Percentiles rank a stretch among this genome's conserved stretches.
Evolutionary conservation across 2,329 filamentous ascomycete species (phyloP).

Genomic region (Aquanectria penicillioides): DNA sequence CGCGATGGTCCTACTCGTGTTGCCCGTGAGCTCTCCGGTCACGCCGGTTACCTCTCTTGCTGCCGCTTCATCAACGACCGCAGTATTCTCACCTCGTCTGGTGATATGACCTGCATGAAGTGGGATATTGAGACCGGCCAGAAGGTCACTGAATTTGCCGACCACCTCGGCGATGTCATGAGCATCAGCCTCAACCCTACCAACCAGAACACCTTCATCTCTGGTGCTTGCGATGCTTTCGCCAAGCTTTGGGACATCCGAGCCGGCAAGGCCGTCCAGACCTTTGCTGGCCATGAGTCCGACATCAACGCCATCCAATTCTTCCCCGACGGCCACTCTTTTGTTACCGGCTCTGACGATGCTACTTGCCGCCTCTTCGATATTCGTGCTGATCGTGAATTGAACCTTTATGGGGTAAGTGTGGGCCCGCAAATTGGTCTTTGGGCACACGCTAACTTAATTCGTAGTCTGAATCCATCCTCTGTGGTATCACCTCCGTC

Average conservation of each 20-base stretch:
- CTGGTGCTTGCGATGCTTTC: conserved; percentile 98
- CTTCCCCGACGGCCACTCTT: conserved; percentile 98
- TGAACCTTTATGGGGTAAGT: conserved; percentile 75
- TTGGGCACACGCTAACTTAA: conserved; percentile 27
- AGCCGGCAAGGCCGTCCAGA: conserved; percentile 97
- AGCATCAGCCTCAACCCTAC: conserved; percentile 99
- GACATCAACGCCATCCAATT: conserved; percentile 99
- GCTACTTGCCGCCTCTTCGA: conserved; percentile 97
- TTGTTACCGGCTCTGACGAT: conserved; percentile 97
- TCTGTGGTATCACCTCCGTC: conserved; percentile 98
- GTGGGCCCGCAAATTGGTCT: conserved; percentile 15
- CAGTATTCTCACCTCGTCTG: conserved; percentile 96
- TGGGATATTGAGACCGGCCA: conserved; percentile 99
- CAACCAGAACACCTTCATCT: conserved; percentile 99
- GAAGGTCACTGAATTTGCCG: conserved; percentile 97
- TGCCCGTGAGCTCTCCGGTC: conserved; percentile 92
- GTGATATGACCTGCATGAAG: conserved; percentile 99
- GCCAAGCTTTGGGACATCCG: conserved; percentile 99
- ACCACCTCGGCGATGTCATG: conserved; percentile 99
- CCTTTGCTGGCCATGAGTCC: conserved; percentile 97
- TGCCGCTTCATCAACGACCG: conserved; percentile 99
- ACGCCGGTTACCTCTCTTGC: conserved; percentile 97
- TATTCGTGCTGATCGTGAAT: conserved; percentile 89
- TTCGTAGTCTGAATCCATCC: conserved; percentile 88
- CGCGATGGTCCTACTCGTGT: conserved; percentile 97